Evolutionary conservation across 2,329 filamentous ascomycete species (phyloP).

Genomic region (Colletotrichum sansevieriae): DNA sequence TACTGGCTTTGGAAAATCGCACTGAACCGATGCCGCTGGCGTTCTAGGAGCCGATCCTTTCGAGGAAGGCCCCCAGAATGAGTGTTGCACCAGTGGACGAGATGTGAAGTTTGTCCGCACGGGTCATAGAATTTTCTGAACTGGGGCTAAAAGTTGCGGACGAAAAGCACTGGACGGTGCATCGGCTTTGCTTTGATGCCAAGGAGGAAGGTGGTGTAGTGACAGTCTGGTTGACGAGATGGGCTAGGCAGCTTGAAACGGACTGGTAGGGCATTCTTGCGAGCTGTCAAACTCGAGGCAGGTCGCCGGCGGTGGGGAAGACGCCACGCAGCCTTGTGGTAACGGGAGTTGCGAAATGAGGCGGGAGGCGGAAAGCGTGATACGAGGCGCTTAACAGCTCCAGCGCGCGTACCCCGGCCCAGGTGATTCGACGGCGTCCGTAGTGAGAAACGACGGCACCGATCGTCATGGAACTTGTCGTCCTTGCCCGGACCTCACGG

Average conservation of each 20-base stretch:
- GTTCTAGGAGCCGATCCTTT: background rate
- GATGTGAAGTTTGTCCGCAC: too few species aligned
- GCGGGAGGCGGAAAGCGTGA: slow-evolving; percentile 26
- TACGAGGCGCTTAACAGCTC: slow-evolving; percentile 33
- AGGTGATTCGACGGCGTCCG: background rate
- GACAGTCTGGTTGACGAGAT: slow-evolving; percentile 18
- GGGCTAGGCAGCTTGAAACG: slow-evolving; percentile 21
- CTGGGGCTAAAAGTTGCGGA: slow-evolving; percentile 13
- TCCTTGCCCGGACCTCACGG: slow-evolving; percentile 1
- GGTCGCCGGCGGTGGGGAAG: slow-evolving; percentile 25
- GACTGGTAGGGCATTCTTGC: slow-evolving; percentile 27
- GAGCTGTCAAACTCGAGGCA: slow-evolving; percentile 28
- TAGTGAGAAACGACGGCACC: background rate
- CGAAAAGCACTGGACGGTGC: slow-evolving; percentile 4
- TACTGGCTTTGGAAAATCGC: too few species aligned
- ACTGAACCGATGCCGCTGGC: too few species aligned
- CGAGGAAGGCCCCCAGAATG: too few species aligned
- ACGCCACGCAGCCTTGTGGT: slow-evolving; percentile 33
- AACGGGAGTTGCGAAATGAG: slow-evolving; percentile 27
- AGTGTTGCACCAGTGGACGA: too few species aligned
- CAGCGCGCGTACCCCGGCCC: slow-evolving; percentile 2
- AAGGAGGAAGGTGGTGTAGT: slow-evolving; percentile 18
- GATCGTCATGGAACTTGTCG: slow-evolving; percentile 7
- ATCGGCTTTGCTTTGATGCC: slow-evolving; percentile 20
- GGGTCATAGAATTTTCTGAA: background rate